Evolutionary conservation across 805 yeast genomes (phyloP).

Genomic region (Pichia ethanolica): DNA sequence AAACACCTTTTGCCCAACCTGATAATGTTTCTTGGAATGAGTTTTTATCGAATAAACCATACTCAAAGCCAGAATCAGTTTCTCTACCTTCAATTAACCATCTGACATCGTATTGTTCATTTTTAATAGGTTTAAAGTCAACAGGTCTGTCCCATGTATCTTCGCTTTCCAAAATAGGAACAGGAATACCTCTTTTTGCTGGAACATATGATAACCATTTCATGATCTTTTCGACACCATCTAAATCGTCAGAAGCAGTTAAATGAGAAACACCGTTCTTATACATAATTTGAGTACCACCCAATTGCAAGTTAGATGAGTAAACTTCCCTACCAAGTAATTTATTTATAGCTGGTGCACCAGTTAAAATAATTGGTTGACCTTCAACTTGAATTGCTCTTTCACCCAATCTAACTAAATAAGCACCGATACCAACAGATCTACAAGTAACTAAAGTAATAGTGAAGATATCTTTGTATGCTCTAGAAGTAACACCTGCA

Average conservation of each 20-base stretch:
- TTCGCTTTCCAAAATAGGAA: constrained; percentile 75
- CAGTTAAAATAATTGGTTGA: constrained; percentile 96
- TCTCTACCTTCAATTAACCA: constrained; percentile 88
- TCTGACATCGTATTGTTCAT: constrained; percentile 82
- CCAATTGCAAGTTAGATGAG: constrained; percentile 92
- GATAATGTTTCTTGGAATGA: constrained; percentile 94
- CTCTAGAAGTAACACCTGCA: constrained; percentile 98
- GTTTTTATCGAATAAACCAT: constrained; percentile 84
- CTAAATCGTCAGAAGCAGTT: constrained; percentile 94
- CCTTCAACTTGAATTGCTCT: constrained; percentile 98
- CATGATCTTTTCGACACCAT: constrained; percentile 91
- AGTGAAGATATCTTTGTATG: constrained; percentile 95
- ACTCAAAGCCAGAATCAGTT: constrained; percentile 64
- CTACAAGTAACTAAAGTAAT: constrained; percentile 98
- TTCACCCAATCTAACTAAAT: constrained; percentile 95
- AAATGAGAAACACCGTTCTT: constrained; percentile 96
- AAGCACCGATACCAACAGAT: constrained; percentile 99
- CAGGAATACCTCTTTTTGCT: constrained; percentile 79
- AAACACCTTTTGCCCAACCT: constrained; percentile 99
- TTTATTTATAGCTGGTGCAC: constrained; percentile 98
- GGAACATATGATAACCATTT: constrained; percentile 96
- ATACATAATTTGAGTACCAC: constrained; percentile 99
- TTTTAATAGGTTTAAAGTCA: constrained; percentile 66
- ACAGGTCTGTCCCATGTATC: constrained; percentile 94
- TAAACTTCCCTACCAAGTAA: constrained; percentile 95